Evolutionary conservation across 1,139 yeast genomes (phyloP).

Genomic region (Debaryomyces fabryi): DNA sequence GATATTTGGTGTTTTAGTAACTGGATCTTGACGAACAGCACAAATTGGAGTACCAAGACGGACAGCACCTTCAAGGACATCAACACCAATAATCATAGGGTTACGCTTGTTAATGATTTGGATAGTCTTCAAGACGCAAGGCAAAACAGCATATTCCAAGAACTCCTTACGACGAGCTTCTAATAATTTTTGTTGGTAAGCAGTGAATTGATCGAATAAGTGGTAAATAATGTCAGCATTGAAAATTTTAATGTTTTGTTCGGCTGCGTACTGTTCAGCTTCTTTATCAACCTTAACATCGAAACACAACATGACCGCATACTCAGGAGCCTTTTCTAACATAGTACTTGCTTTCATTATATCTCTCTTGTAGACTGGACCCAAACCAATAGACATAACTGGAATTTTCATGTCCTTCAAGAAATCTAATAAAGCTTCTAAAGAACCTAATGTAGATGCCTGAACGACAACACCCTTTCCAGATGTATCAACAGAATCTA

Average conservation of each 20-base stretch:
- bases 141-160: slow-evolving; percentile 88
- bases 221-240: slow-evolving; percentile 96
- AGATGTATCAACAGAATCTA: slow-evolving; percentile 90
- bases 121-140: slow-evolving; percentile 89
- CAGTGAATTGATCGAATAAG: slow-evolving; percentile 91
- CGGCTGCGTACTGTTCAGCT: slow-evolving; percentile 96
- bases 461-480: slow-evolving; percentile 98
- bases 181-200: slow-evolving; percentile 82
- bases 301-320: slow-evolving; percentile 95
- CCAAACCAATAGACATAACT: slow-evolving; percentile 96
- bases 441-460: slow-evolving; percentile 96
- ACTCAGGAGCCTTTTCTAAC: slow-evolving; percentile 96
- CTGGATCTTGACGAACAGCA: slow-evolving; percentile 88
- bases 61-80: slow-evolving; percentile 87
- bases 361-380: slow-evolving; percentile 97
- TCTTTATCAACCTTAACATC: slow-evolving; percentile 97
- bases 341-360: slow-evolving; percentile 96
- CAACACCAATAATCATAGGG: slow-evolving; percentile 99
- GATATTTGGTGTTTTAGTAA: slow-evolving; percentile 72
- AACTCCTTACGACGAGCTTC: slow-evolving; percentile 91
- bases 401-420: slow-evolving; percentile 98
- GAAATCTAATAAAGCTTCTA: slow-evolving; percentile 96
- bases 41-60: slow-evolving; percentile 94
- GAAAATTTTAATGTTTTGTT: slow-evolving; percentile 88
- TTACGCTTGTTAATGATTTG: slow-evolving; percentile 98